Evolutionary conservation across 2,329 filamentous ascomycete genomes (phyloP).

Genomic region (Capronia coronata): DNA sequence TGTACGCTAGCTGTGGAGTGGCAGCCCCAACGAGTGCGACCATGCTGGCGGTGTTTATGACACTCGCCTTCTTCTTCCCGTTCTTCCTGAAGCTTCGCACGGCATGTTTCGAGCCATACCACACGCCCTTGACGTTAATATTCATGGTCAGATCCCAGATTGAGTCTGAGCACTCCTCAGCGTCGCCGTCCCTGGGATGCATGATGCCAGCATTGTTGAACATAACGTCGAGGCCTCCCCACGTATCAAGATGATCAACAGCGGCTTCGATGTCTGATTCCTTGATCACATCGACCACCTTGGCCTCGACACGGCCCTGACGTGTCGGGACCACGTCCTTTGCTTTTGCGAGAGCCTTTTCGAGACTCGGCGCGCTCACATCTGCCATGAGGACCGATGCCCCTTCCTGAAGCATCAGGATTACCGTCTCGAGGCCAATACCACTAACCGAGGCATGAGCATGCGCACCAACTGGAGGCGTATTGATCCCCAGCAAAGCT

Average conservation of each 20-base stretch:
- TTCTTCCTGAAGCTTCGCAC: conserved; percentile 72
- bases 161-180: conserved; percentile 74
- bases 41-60: conserved; percentile 24
- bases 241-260: conserved; percentile 67
- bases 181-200: conserved; percentile 74
- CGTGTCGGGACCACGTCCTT: conserved; percentile 60
- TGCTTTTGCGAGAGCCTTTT: conserved; percentile 68
- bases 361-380: conserved; percentile 69
- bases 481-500: not conserved
- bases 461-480: not conserved
- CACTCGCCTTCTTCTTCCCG: conserved; percentile 64
- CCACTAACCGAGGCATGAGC: conserved; percentile 47
- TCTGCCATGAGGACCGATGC: conserved; percentile 79
- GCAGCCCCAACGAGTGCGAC: conserved; percentile 24
- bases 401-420: conserved; percentile 83
- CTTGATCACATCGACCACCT: conserved; percentile 75
- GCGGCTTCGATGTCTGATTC: conserved; percentile 69
- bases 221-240: conserved; percentile 82
- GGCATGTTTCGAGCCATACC: conserved; percentile 89
- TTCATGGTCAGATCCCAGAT: conserved; percentile 91
- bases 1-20: conserved; percentile 57
- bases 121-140: conserved; percentile 98
- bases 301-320: conserved; percentile 35
- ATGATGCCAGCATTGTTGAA: conserved; percentile 99
- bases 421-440: conserved; percentile 84